Base-by-base conservation (phyloP, 306 rosid genomes). In the Potentilla sterilis region DNA sequence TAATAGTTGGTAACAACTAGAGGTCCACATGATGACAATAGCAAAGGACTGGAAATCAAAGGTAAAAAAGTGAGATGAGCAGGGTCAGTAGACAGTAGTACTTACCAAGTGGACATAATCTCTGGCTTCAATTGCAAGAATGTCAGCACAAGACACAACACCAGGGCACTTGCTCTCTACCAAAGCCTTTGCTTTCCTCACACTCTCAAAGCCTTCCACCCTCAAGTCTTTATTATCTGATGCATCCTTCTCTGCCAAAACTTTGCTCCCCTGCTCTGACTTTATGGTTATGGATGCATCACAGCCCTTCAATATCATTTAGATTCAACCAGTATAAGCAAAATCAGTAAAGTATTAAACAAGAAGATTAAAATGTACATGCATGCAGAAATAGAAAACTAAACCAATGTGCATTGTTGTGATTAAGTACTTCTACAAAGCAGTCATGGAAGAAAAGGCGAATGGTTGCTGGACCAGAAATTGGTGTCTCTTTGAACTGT, bases 371-470 rank as follows among this genome's bases (percentile, higher is more conserved):
- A 54, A 40, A 63, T 48, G 75, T 43, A 58, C 47, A 49, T 46
- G 67, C 62, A 73, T 71, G 73, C 71, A 80, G 65, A 86, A 79
- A 78, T 21, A 37, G 16, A 24, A 37, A 37, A 12, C 9, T 4
- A 9, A 57, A 73, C 65, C 18, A 77, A 74, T 22, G 55, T 63
- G 75, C 65, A 51, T 62, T 65, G 69, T 67, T 74, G 58, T 13
- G 40, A 46, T 41, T 15, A 38, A 80, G 80, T 87, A 94, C 98
- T 86, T 89, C 93, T 8, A 94, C 96, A 81, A 94, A 89, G 86
- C 98, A 94, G 82, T 94, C 98, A 57, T 94, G 98, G 86, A 89
- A 91, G 85, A 94, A 87, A 22, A 94, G 98, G 32, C 92, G 92
- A 66, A 94, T 89, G 73, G 97, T 94, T 65, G 98, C 98, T 9